Evolutionary conservation across 768 basidiomycete species (phyloP), one percentile per base, ranked within the genome.

Genomic region (Austroboletus festivus): DNA sequence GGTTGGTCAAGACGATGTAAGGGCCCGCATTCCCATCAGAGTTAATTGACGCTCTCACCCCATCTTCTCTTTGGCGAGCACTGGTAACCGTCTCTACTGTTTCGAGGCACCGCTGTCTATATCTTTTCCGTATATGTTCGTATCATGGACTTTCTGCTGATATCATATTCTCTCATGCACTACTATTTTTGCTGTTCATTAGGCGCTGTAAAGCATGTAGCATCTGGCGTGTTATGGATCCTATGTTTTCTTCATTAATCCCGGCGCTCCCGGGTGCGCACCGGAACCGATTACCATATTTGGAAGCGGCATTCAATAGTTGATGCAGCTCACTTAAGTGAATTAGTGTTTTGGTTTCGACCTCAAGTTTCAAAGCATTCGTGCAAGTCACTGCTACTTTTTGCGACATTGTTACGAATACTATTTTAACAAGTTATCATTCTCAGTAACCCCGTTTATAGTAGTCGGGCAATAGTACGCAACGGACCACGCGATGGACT

Each of bases 1-100:
- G 38, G 70, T 83, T 34, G 80, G 80, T 16, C 78, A 81, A 56
- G 83, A 86, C 56, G 77, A 80, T 50, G 63, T 81, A 40, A 76
- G 80, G 50, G 82, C 79, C 24, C 76, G 82, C 24, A 68, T 87
- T 48, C 85, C 83, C 5, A 70, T 89, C 38, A 76, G 73, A 47
- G 72, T 88, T 57, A 63, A 71, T 48, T 86, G 72, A 16, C 24
- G 33, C 23, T 12, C 24, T 22, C n/a, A 5, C 18, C 21, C 41
- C 20, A 41, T 18, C 22, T 44, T 18, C 28, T 31, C n/a, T n/a
- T 24, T n/a, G 33, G 5, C 18, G 21, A 35, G 22, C n/a, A 23
- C 23, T 44, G 6, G 13, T 13, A 18, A 13, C 18, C 18, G 12
- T 44, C 31, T 19, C 12, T 35, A 26, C 37, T 24, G 18, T 37